Evolutionary conservation across 192 early-diverging fungal species (phyloP), one percentile per base, ranked within the genome.

Genomic region (Entomortierella chlamydospora): DNA sequence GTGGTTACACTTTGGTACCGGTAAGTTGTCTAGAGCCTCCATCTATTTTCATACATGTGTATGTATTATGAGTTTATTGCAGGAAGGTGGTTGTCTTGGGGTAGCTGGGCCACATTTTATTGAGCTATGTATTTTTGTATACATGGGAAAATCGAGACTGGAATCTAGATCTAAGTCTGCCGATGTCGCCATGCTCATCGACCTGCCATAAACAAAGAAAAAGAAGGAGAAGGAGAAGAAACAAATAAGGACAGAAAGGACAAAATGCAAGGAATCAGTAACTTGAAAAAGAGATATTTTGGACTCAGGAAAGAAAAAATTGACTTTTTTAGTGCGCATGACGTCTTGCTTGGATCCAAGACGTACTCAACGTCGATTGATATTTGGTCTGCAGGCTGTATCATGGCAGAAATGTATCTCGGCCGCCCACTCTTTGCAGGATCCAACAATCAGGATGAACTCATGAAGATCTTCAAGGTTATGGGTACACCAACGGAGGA

Each of bases 1-100:
- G 97, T 99, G 23, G 97, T 99, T 33, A 99, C 97, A 13, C 88
- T 99, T 41, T 99, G 97, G 97, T 99, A 99, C 74, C 90, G 97
- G 69, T 83, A 61, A 49, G 57, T 29, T 4, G 51, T 33, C 1
- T 22, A n/a, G 0, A 28, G 52, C 28, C 18, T 6, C 26, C 28
- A 29, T 54, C 10, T 25, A 42, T 58, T 49, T 34, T 60, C 41
- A 18, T 30, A n/a, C 25, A 17, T 54, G 4, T 28, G 10, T 28
- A 10, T 22, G 59, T 41, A 11, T 26, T 47, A 47, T 20, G 20
- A 11, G 45, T 20, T 47, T 58, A 31, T 39, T 1, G 9, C 0
- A 61, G 39, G 22, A 12, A 47, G 23, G 43, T n/a, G 60, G 39
- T 34, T 37, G 56, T 30, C 58, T 50, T 62, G 61, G 61, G 61